Percentiles rank a stretch among this genome's conserved stretches.
Conservation (phyloP, 2,329 filamentous ascomycete genomes). For the Chaetomiaceae sp. region DNA sequence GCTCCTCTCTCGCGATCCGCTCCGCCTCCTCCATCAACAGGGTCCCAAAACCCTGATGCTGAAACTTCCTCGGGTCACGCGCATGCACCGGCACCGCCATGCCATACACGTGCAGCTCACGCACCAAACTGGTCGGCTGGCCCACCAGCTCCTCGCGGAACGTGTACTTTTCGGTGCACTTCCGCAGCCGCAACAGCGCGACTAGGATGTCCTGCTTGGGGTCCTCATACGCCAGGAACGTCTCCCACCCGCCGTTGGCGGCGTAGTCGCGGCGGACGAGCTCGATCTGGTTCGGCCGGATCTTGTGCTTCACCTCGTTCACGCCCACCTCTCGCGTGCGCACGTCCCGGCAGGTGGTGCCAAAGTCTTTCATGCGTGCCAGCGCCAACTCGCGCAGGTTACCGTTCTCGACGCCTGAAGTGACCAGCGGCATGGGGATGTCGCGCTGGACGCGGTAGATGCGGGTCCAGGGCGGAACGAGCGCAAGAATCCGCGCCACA, state of each 20-base stretch:
- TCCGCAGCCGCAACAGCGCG: constrained; percentile 79
- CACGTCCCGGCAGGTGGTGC: constrained; percentile 93
- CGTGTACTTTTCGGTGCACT: constrained; percentile 87
- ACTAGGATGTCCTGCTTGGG: constrained; percentile 98
- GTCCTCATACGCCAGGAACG: constrained; percentile 95
- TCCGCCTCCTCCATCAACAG: constrained; percentile 97
- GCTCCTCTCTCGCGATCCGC: constrained; percentile 88
- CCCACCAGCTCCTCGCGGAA: constrained; percentile 81
- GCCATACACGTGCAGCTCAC: constrained; percentile 95
- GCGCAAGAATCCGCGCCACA: constrained; percentile 88
- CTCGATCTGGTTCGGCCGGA: constrained; percentile 92
- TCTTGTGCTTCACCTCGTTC: constrained; percentile 99
- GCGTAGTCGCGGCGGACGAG: constrained; percentile 89
- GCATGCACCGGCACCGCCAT: constrained; percentile 97
- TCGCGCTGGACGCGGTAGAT: constrained; percentile 98
- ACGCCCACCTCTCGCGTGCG: constrained; percentile 95
- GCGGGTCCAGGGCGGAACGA: constrained; percentile 94
- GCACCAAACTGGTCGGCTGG: constrained; percentile 86
- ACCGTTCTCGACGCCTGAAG: constrained; percentile 94
- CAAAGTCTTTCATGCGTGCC: constrained; percentile 98
- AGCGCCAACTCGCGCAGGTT: constrained; percentile 90
- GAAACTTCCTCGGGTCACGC: constrained; percentile 91
- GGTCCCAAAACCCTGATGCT: constrained; percentile 96
- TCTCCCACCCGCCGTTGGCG: constrained; percentile 97
- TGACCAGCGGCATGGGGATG: constrained; percentile 99